A percentile compares a stretch with the other conserved stretches of the same genome.
phyloP scores from a whole-genome alignment of 352 stramenopile genomes.

The Globisporangium paddicum region DNA sequence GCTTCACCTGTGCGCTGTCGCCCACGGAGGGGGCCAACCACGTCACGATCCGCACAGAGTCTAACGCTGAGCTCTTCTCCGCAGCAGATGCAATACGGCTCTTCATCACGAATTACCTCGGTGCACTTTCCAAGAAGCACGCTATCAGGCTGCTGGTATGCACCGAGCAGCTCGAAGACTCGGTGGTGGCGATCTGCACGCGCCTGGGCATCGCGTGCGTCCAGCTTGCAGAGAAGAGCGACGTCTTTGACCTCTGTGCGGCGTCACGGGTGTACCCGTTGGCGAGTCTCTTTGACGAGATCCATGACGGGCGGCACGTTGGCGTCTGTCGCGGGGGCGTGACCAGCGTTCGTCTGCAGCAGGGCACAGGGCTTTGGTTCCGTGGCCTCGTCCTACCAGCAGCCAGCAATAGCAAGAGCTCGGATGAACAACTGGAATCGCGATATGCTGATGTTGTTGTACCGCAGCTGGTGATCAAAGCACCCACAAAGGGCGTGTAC shows the following conservation, averaged over 20 bases:
- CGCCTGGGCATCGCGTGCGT: constrained; percentile 50
- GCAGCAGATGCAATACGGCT: constrained; percentile 15
- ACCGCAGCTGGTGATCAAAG: constrained; percentile 54
- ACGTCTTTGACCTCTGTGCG: constrained; percentile 39
- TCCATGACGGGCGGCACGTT: constrained; percentile 26
- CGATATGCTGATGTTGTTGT: constrained; percentile 10
- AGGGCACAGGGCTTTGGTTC: constrained; percentile 35
- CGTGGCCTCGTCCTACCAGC: constrained; percentile 17
- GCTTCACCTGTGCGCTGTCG: constrained; percentile 32
- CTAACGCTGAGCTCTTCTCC: constrained; percentile 23
- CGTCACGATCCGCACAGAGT: constrained; percentile 22
- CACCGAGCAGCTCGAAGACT: constrained; percentile 37
- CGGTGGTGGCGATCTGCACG: constrained; percentile 38
- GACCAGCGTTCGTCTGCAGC: constrained; percentile 28
- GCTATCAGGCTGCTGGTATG: constrained; percentile 42
- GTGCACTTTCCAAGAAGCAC: constrained; percentile 13
- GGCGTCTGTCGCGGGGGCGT: constrained; percentile 29
- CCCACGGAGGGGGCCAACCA: constrained; percentile 29
- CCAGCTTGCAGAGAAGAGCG: constrained; percentile 46
- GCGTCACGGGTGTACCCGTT: constrained; percentile 33
- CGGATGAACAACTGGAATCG: neutral
- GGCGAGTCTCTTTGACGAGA: constrained; percentile 47
- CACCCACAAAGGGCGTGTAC: constrained; percentile 51
- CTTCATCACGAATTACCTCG: constrained; percentile 30
- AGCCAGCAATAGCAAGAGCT: neutral